These are phyloP conservation scores for Corchorus capsularis DNA, from an alignment of 345 rosid species.

Conservation along the genomic window DNA sequence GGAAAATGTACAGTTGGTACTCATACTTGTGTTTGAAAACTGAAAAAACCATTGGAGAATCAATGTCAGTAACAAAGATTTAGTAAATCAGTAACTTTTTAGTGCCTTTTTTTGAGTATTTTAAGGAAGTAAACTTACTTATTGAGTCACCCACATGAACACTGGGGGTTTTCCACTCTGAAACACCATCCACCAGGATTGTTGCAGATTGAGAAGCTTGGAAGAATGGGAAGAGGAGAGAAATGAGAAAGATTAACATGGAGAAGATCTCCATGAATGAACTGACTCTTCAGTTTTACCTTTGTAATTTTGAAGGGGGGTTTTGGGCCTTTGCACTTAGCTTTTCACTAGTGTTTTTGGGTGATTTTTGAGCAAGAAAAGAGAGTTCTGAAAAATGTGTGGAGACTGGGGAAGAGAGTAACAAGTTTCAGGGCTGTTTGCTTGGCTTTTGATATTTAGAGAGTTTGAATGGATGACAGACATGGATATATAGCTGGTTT, in stretches of 20 bases:
- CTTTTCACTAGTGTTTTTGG: neutral
- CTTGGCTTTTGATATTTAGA: conserved; percentile 30
- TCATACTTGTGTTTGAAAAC: conserved; percentile 82
- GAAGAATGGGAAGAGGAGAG: conserved; percentile 37
- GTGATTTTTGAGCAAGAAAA: conserved; percentile 18
- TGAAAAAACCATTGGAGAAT: conserved; percentile 22
- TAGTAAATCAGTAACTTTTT: neutral
- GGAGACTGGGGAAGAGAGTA: neutral
- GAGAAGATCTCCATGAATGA: conserved; percentile 28
- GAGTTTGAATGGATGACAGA: conserved; percentile 39
- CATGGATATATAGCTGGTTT: conserved; percentile 23
- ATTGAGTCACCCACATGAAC: conserved; percentile 78
- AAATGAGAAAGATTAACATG: conserved; percentile 34
- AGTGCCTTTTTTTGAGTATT: no score
- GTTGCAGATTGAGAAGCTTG: conserved; percentile 48
- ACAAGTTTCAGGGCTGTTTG: conserved; percentile 26
- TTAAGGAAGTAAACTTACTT: conserved; percentile 39
- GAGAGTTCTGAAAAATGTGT: conserved; percentile 22
- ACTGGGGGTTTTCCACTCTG: conserved; percentile 66
- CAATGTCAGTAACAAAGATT: conserved; percentile 4
- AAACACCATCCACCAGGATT: conserved; percentile 65
- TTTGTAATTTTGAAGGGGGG: conserved; percentile 2
- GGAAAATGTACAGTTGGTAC: conserved; percentile 81
- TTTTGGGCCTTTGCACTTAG: neutral
- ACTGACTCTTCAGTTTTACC: conserved; percentile 6